phyloP scores from a whole-genome alignment of 1,284 basidiomycete genomes.

The Lentinus polychrous region DNA sequence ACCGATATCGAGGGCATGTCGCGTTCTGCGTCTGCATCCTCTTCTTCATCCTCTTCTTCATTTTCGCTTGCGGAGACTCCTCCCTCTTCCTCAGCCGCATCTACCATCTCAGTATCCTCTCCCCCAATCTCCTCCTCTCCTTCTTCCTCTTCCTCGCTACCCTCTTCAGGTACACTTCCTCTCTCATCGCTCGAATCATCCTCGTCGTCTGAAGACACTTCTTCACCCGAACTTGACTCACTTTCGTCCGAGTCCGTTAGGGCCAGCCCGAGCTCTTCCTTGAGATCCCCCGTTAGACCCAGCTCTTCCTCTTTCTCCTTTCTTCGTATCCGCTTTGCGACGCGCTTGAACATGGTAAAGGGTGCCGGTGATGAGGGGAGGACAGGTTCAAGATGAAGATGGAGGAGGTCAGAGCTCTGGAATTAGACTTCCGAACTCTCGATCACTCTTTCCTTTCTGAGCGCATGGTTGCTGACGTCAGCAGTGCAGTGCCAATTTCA shows the following conservation, averaged over 20 bases:
- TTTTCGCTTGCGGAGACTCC: constrained; percentile 19
- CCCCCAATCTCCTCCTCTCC: constrained; percentile 12
- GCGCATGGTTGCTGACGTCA: background rate
- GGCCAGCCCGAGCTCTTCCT: constrained; percentile 63
- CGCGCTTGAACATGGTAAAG: constrained; percentile 73
- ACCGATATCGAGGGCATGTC: constrained; percentile 45
- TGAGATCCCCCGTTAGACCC: constrained; percentile 64
- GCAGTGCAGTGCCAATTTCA: background rate
- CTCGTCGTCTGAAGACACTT: constrained; percentile 10
- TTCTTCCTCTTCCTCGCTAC: background rate
- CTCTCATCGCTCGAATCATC: constrained; percentile 24
- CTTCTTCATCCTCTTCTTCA: constrained; percentile 19
- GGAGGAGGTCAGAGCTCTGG: no score
- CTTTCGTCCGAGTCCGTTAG: constrained; percentile 73
- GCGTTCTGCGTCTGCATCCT: constrained; percentile 25
- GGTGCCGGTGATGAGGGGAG: background rate
- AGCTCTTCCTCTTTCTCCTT: constrained; percentile 63
- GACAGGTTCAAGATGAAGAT: no score
- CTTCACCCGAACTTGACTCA: constrained; percentile 28
- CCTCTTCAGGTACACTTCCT: constrained; percentile 13
- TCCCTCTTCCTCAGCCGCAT: constrained; percentile 19
- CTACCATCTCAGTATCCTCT: constrained; percentile 17
- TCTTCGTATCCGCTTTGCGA: constrained; percentile 62
- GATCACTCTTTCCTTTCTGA: background rate
- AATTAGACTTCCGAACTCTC: no score